Conservation (phyloP, 768 basidiomycete species). For the Phaeotremella skinneri region DNA sequence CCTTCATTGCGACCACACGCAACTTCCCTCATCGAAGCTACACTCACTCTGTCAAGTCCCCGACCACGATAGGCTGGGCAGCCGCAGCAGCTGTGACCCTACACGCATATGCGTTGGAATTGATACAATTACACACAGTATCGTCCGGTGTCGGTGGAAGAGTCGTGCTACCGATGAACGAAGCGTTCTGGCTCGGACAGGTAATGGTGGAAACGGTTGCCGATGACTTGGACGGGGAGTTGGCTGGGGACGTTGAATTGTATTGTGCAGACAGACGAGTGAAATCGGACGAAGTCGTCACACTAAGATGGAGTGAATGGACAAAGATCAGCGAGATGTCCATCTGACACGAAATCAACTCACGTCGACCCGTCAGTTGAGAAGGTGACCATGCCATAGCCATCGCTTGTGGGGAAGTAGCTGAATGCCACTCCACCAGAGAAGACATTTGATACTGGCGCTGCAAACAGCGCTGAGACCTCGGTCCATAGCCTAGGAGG, state of each 20-base stretch:
- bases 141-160: slow-evolving; percentile 83
- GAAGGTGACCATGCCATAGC: slow-evolving; percentile 83
- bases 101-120: slow-evolving; percentile 65
- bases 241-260: slow-evolving; percentile 57
- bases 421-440: slow-evolving; percentile 79
- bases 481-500: slow-evolving; percentile 77
- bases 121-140: slow-evolving; percentile 73
- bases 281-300: slow-evolving; percentile 70
- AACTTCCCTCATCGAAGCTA: background rate
- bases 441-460: slow-evolving; percentile 73
- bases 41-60: slow-evolving; percentile 47
- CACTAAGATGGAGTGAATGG: slow-evolving; percentile 52
- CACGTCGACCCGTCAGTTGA: slow-evolving; percentile 53
- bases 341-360: slow-evolving; percentile 9
- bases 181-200: slow-evolving; percentile 67
- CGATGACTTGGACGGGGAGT: slow-evolving; percentile 60
- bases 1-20: slow-evolving; percentile 39
- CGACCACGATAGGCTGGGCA: slow-evolving; percentile 50
- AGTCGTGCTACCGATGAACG: slow-evolving; percentile 64
- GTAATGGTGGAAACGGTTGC: slow-evolving; percentile 56
- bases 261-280: slow-evolving; percentile 65
- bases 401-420: slow-evolving; percentile 80
- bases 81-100: slow-evolving; percentile 64
- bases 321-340: background rate
- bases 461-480: slow-evolving; percentile 66